Evolutionary conservation across 768 basidiomycete genomes (phyloP), one percentile per base, ranked within the genome.

Genomic region (Phaffia tasmanica): DNA sequence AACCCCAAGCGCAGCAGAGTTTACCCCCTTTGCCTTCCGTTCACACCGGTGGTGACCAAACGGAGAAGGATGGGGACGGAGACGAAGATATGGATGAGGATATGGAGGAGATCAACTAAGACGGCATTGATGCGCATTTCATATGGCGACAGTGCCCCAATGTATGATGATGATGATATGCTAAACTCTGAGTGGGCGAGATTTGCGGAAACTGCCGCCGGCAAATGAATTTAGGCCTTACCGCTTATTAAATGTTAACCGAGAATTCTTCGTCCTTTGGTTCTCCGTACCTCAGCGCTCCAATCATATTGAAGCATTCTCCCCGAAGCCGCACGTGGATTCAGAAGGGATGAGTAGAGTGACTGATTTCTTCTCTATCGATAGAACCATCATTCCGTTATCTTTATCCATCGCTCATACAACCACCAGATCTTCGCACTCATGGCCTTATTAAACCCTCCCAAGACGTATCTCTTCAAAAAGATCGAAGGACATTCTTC

Each of bases 31-130:
- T 42, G 11, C 35, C 35, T 42, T 42, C 35, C 11, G 35, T 42
- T 11, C 35, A 11, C 4, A 42, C 35, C 35, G 62, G 62, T 14
- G 50, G 14, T 16, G 29, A n/a, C 3, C 42, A 14, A 2, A 55
- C 16, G 54, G 54, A n/a, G 11, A 29, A 9, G 32, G 63, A 46
- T 25, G 27, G 16, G 23, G 63, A 25, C 14, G 64, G 16, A 4
- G 64, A 61, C 30, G 65, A 66, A 18, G 62, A 63, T 14, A 59
- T 60, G 29, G 64, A 65, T n/a, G 64, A 56, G 11, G 65, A 66
- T 21, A 66, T 66, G 65, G 58, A 61, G 65, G 65, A 59, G 35
- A 42, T 66, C 25, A 30, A 57, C 35, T 42, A 42, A n/a, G 35
- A 42, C 35, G 4, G 35, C 11, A 42, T 11, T 42, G 35, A 42